Conservation (phyloP, 2,329 filamentous ascomycete species). For the Alternaria conjuncta region DNA sequence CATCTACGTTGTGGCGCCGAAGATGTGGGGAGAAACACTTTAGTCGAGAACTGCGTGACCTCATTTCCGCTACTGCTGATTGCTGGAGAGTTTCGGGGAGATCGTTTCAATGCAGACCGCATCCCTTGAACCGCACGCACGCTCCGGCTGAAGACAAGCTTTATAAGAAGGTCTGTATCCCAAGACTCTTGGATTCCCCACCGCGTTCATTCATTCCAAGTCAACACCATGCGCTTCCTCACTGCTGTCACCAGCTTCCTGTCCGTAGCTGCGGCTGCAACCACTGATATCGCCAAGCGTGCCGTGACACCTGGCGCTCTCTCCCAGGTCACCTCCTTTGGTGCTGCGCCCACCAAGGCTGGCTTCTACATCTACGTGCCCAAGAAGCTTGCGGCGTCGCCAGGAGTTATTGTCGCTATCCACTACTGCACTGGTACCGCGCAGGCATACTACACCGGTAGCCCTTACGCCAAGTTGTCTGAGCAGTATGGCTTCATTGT, state of each 20-base stretch:
- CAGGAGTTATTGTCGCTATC: slow-evolving; percentile 60
- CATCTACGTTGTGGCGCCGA: slow-evolving; percentile 5
- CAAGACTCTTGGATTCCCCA: not conserved
- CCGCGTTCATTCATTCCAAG: not conserved
- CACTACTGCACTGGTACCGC: slow-evolving; percentile 66
- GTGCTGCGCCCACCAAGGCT: slow-evolving; percentile 52
- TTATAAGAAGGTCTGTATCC: slow-evolving; percentile 5
- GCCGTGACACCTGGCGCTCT: slow-evolving; percentile 39
- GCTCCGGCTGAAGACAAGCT: not conserved
- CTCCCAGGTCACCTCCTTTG: slow-evolving; percentile 52
- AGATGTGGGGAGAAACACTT: slow-evolving; percentile 11
- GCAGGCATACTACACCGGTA: slow-evolving; percentile 55
- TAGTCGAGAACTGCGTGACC: slow-evolving; percentile 4
- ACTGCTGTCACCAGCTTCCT: slow-evolving; percentile 25
- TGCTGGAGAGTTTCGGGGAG: slow-evolving; percentile 6
- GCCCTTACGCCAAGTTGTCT: slow-evolving; percentile 62
- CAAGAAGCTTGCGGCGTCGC: slow-evolving; percentile 52
- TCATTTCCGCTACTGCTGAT: slow-evolving; percentile 6
- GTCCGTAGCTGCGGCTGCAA: slow-evolving; percentile 28
- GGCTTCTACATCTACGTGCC: slow-evolving; percentile 62
- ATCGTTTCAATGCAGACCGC: not conserved
- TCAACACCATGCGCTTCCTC: slow-evolving; percentile 32
- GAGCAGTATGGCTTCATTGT: slow-evolving; percentile 66
- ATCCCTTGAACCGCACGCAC: slow-evolving; percentile 10
- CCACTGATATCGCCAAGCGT: slow-evolving; percentile 29